Base-by-base conservation (phyloP, 1,284 basidiomycete genomes). In the Naganishia liquefaciens region DNA sequence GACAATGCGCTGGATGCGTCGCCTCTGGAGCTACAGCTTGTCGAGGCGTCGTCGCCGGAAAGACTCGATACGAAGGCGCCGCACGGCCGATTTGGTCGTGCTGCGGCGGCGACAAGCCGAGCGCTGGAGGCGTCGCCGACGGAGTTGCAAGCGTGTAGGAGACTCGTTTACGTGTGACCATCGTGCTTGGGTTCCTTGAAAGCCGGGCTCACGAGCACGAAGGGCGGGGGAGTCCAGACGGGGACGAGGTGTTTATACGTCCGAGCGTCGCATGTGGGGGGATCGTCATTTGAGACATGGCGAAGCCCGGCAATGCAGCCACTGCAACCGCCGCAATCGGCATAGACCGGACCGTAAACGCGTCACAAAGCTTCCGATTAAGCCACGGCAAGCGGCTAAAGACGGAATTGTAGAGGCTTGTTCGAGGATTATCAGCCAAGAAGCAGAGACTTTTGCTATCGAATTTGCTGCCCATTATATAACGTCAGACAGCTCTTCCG, bases 1-100 rank as follows among this genome's bases (percentile, higher is more conserved):
- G 85, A n/a, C 91, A 86, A 78, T 97, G 93, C 30, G 87, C 84
- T 7, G 91, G 90, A 71, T 90, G 86, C 28, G 43, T 42, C 33
- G 21, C 27, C 2, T 27, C 37, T 15, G 7, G 6, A 4, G 39
- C 3, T 21, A 1, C 21, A 10, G 17, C n/a, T 4, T 21, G 37
- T 15, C 15, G 15, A 21, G 28, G 17, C 17, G 51, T 39, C 17
- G 53, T 42, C 21, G 37, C 2, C 10, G 57, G 46, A 23, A 27
- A 39, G 15, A 49, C 47, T 3, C 28, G 37, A 46, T 50, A 60
- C 15, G 30, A 21, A 2, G 46, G 57, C 21, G 57, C 33, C 21
- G 27, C 25, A 9, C 46, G 28, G 17, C 30, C 30, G 15, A 50
- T 53, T n/a, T 43, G 28, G 23, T n/a, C 40, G 39, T 62, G 17